Evolutionary conservation across 2,329 filamentous ascomycete genomes (phyloP).

Genomic region (Pyricularia sp.): DNA sequence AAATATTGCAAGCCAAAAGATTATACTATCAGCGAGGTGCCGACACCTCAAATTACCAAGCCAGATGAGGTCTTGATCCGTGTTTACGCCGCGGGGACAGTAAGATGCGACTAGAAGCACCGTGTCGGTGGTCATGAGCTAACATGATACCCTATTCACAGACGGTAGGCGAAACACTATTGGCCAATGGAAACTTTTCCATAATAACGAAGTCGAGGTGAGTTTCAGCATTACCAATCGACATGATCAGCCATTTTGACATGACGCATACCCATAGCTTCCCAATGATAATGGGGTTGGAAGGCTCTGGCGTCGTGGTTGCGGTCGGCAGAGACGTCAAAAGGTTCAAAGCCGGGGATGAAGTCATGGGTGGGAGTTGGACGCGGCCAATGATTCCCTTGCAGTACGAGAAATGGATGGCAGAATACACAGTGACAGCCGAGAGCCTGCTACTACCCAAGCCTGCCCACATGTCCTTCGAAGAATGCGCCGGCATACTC

Average conservation of each 20-base stretch:
- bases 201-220: constrained; percentile 6
- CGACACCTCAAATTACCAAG: constrained; percentile 27
- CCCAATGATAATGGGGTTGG: constrained; percentile 14
- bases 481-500: constrained; percentile 18
- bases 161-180: constrained; percentile 21
- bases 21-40: constrained; percentile 27
- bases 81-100: constrained; percentile 20
- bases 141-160: constrained; percentile 8
- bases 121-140: neutral
- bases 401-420: constrained; percentile 19
- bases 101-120: neutral
- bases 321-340: constrained; percentile 16
- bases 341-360: constrained; percentile 18
- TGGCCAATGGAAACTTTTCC: constrained; percentile 13
- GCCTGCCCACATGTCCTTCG: constrained; percentile 15
- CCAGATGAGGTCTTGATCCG: constrained; percentile 29
- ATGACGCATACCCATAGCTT: constrained; percentile 7
- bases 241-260: neutral
- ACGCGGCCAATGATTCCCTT: constrained; percentile 22
- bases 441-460: constrained; percentile 22
- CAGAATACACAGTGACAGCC: constrained; percentile 25
- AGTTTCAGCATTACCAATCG: neutral
- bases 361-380: constrained; percentile 24
- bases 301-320: constrained; percentile 18
- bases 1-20: constrained; percentile 23